Conservation (phyloP, 2,329 filamentous ascomycete species). For the Aureobasidium sp. region DNA sequence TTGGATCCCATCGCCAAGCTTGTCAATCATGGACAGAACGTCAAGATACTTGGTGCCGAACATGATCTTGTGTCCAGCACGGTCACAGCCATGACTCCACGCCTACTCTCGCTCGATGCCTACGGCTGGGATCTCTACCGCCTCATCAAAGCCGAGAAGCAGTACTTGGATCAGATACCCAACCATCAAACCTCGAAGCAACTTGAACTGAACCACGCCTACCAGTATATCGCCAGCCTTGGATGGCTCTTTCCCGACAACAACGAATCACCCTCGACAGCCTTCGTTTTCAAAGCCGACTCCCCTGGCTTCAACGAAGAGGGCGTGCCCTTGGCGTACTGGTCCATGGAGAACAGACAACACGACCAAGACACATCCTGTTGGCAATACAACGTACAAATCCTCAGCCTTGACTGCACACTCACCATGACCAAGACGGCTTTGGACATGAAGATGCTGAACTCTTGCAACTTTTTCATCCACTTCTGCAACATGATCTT, state of each 20-base stretch:
- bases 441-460: background rate
- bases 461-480: background rate
- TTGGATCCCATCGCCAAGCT: constrained; percentile 5
- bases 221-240: background rate
- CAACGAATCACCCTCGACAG: background rate
- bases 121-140: background rate
- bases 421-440: background rate
- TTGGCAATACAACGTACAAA: background rate
- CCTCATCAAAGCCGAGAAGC: constrained; percentile 3
- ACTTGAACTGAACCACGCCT: background rate
- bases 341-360: background rate
- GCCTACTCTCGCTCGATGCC: constrained; percentile 1
- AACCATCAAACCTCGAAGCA: background rate
- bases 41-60: constrained; percentile 6
- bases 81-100: background rate
- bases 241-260: background rate
- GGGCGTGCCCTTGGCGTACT: background rate
- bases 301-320: background rate
- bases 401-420: background rate
- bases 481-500: background rate
- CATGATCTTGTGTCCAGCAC: background rate
- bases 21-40: background rate
- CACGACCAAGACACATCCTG: background rate
- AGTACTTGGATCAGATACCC: constrained; percentile 1
- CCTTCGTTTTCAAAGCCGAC: background rate